Base-by-base conservation (phyloP, 192 early-diverging fungal species). In the Podila minutissima region DNA sequence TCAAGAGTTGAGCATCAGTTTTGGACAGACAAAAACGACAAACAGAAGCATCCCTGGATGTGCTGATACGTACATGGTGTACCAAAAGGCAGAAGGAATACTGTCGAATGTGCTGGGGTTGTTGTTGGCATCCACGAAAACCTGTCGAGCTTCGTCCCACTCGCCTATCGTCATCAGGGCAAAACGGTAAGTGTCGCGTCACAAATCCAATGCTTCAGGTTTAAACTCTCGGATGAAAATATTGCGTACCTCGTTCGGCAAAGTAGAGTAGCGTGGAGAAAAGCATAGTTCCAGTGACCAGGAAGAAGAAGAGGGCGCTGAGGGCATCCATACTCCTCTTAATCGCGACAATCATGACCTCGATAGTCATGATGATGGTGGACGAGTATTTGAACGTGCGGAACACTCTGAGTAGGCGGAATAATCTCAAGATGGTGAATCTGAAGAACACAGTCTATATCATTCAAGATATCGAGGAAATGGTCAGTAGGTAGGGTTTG, bases 301-400 rank as follows among this genome's bases (percentile, higher is more conserved):
- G 75, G 74, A 95, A 94, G 60, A 95, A 89, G 79, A 93, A 85
- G 24, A 95, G 77, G 0, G 93, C 94, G 38, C 89, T 84, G 26
- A 95, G 76, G 0, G 93, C 93, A 76, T 95, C 94, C 48, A 90
- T 84, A 67, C 90, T 92, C 55, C 93, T 83, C 71, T 91, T 91
- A 19, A 94, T 88, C 19, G 94, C 92, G 19, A 93, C 88, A 66
- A 95, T 90, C 90, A 95, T 91, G 59, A 95, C 94, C 53, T 95
- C 94, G 32, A 95, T 93, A 2, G 93, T 93, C 89, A 95, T 90
- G 62, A 93, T 88, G 64, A 95, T 88, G 15, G 93, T 89, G 50
- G 91, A 92, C 61, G 92, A 93, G 83, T 95, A 93, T 69, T 94
- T 93, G 76, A 93, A 95, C 8, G 91, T 91, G 51, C 92, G 92